Percentiles rank a stretch among this genome's conserved stretches.
phyloP scores from a whole-genome alignment of 2,329 filamentous ascomycete genomes.

The Capronia americana region DNA sequence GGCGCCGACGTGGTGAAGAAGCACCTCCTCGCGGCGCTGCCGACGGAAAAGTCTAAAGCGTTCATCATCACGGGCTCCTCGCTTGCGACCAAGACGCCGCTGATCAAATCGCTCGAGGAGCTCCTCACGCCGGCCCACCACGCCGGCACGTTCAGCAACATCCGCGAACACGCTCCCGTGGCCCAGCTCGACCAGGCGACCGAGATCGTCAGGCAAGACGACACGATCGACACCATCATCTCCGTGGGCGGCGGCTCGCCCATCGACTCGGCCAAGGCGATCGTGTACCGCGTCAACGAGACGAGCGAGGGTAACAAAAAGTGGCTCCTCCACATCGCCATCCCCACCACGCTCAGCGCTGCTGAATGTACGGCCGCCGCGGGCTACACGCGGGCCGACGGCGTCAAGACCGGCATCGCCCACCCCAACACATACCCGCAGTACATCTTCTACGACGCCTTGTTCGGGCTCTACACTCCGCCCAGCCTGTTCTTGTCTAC shows the following conservation, averaged over 20 bases:
- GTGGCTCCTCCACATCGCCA: slow-evolving; percentile 55
- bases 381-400: slow-evolving; percentile 58
- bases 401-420: slow-evolving; percentile 56
- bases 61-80: slow-evolving; percentile 64
- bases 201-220: slow-evolving; percentile 53
- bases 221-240: slow-evolving; percentile 61
- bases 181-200: slow-evolving; percentile 61
- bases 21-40: slow-evolving; percentile 56
- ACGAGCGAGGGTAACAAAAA: slow-evolving; percentile 42
- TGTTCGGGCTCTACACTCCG: slow-evolving; percentile 60
- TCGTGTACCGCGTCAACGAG: slow-evolving; percentile 53
- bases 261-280: slow-evolving; percentile 60
- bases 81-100: slow-evolving; percentile 59
- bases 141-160: slow-evolving; percentile 62
- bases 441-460: slow-evolving; percentile 55
- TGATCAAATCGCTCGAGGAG: slow-evolving; percentile 59
- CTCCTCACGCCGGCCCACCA: slow-evolving; percentile 54
- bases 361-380: slow-evolving; percentile 62
- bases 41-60: slow-evolving; percentile 54
- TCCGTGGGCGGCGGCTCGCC: slow-evolving; percentile 62
- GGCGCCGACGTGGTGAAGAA: slow-evolving; percentile 55
- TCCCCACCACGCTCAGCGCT: slow-evolving; percentile 59
- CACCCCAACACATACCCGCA: slow-evolving; percentile 39
- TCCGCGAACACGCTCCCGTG: slow-evolving; percentile 63
- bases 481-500: slow-evolving; percentile 58